Evolutionary conservation across 2,329 filamentous ascomycete genomes (phyloP), one percentile per base, ranked within the genome.

Genomic region (Fusarium sp.): DNA sequence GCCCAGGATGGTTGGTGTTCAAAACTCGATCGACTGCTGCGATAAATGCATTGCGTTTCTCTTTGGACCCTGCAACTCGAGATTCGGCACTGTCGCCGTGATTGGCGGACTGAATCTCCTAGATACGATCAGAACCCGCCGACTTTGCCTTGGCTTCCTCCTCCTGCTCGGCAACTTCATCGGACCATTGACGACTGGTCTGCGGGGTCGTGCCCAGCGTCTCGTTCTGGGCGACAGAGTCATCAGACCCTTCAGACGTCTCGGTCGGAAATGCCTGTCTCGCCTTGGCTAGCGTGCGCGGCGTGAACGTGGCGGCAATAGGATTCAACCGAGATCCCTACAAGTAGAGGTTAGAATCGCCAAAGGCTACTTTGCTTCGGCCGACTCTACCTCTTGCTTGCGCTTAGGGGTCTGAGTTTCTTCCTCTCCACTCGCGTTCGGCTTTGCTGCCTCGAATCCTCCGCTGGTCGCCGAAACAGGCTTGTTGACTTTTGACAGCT

Each of bases 251-350:
- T 28, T 65, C 54, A 10, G 71, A 72, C 8, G 41, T 53, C 28
- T 73, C 58, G 13, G 64, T 69, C 36, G 30, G 36, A 16, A 65
- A 28, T 23, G 52, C 44, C 41, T 40, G 58, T 43, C 62, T 62
- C 16, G 63, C 61, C 60, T 71, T 75, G 12, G 70, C 67, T 30
- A 74, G 48, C 16, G 64, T 68, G 28, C 82, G 82, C 50, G 87
- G 87, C 2, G 86, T 89, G 65, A 89, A 89, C 56, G 84, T 83
- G 46, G 85, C 83, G 30, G 87, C 87, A 71, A 83, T 80, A 34
- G 87, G 87, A 77, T 89, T 89, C 72, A 89, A 78, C 73, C 81
- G 86, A 65, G 82, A 85, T 78, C 80, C 84, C 86, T 88, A 78
- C 71, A 79, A 74, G 64, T 71, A 78, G 75, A 78, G 76, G 78